Conservation (phyloP, 1,284 basidiomycete genomes). For the Ustilago vetiveriae region DNA sequence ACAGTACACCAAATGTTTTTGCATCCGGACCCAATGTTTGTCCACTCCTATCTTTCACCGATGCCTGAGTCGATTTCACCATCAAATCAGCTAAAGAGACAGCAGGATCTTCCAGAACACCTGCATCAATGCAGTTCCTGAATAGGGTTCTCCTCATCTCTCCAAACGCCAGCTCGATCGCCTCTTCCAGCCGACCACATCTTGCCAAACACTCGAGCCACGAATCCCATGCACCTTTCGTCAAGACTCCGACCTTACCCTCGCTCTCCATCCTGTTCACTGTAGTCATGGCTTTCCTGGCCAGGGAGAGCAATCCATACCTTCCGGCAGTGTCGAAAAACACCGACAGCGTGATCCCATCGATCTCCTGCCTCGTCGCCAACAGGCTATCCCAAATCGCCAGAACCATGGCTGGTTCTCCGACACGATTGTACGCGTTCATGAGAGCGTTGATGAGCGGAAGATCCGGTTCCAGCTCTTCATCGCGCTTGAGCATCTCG, state of each 20-base stretch:
- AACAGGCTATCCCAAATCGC: constrained; percentile 82
- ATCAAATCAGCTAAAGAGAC: constrained; percentile 5
- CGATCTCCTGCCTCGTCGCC: constrained; percentile 68
- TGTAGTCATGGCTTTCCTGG: constrained; percentile 32
- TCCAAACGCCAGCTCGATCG: constrained; percentile 74
- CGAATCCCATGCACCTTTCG: constrained; percentile 75
- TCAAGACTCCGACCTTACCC: constrained; percentile 72
- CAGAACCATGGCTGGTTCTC: constrained; percentile 76
- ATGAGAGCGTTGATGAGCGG: constrained; percentile 86
- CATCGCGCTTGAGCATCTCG: constrained; percentile 80
- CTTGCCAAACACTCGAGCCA: constrained; percentile 90
- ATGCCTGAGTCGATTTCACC: constrained; percentile 5
- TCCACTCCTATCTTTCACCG: constrained; percentile 20
- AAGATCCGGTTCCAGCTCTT: constrained; percentile 77
- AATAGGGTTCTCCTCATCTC: constrained; percentile 71
- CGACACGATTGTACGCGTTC: constrained; percentile 84
- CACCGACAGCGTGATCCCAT: constrained; percentile 79
- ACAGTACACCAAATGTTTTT: constrained; percentile 66
- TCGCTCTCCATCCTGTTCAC: constrained; percentile 62
- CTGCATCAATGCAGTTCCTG: constrained; percentile 5
- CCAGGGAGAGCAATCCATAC: constrained; percentile 67
- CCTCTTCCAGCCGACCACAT: constrained; percentile 75
- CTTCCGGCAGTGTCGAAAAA: constrained; percentile 84
- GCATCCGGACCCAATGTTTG: constrained; percentile 48
- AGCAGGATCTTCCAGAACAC: background rate